Base-by-base conservation (phyloP, 176 grass and related monocot species). In the Typha latifolia region DNA sequence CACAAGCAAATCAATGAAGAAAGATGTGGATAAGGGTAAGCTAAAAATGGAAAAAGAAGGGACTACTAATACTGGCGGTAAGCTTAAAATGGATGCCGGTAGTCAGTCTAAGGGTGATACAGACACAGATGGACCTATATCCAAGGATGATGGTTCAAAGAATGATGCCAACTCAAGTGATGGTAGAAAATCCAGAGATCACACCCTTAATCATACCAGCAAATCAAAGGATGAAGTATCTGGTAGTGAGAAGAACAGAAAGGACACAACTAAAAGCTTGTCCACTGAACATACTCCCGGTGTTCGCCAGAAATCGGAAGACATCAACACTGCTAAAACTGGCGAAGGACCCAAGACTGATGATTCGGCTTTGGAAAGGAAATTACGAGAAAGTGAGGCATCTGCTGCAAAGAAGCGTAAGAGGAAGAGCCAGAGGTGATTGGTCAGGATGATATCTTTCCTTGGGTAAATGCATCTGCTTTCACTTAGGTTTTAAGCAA, bases 221-320 rank as follows among this genome's bases (percentile, higher is more conserved):
- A 89, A 70, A 77, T 12, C 69, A 37, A 74, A 74, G 77, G 83
- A 86, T 68, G 74, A 90, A 19, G 12, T 48, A 48, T 51, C 69
- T 18, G 71, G 34, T 69, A 63, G 66, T 61, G 63, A 47, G 23
- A 76, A 66, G 19, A 49, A 67, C 47, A 79, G 72, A 37, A 37
- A 37, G 34, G 7, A 8, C 34, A 37, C 34, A 78, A 65, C 72
- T 26, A 71, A 65, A 61, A 57, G 18, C 51, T 82, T 82, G 32
- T 76, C 79, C 2, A 72, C 23, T 61, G 79, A 82, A 68, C 79
- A 67, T 72, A 85, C 68, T 69, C 68, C 32, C 2, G 80, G 27
- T 32, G 69, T 72, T 63, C 79, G 68, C 14, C 75, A 73, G n/a
- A 90, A 82, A 59, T 12, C 24, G 8, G 66, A 21, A 61, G 26